Conservation (phyloP, 257 asterid genomes). For the Ajuga chamaepitys region DNA sequence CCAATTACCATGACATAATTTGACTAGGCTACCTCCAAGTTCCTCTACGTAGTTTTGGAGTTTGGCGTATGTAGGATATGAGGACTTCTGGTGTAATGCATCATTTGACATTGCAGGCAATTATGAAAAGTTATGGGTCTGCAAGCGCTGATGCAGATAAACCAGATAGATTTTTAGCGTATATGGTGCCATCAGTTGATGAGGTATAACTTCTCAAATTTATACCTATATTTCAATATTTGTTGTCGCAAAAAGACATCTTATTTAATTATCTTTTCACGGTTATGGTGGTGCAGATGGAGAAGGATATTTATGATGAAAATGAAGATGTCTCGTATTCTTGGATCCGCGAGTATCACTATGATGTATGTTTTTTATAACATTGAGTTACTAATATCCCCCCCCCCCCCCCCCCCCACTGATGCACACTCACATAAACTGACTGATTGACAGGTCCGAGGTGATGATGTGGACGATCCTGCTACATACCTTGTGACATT, state of each 20-base stretch:
- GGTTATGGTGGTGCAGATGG: constrained; percentile 46
- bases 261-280: constrained; percentile 3
- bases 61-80: neutral
- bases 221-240: neutral
- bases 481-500: constrained; percentile 68
- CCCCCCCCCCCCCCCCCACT: too few species aligned
- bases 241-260: neutral
- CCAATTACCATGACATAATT: neutral
- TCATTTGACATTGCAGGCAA: constrained; percentile 52
- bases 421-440: too few species aligned
- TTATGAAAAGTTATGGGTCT: constrained; percentile 80
- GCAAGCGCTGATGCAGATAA: constrained; percentile 49
- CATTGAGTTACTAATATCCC: neutral
- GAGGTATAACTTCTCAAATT: constrained; percentile 46
- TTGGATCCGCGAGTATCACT: constrained; percentile 93
- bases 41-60: neutral
- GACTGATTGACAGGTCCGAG: constrained; percentile 67
- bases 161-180: constrained; percentile 78
- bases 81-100: neutral
- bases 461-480: constrained; percentile 81
- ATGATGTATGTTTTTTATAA: constrained; percentile 60
- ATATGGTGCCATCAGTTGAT: constrained; percentile 77
- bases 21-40: neutral
- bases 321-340: constrained; percentile 76
- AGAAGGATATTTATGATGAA: constrained; percentile 82